These are phyloP conservation scores for Wickerhamiella dianesei DNA, from an alignment of 805 yeast species.

Conservation along the genomic window DNA sequence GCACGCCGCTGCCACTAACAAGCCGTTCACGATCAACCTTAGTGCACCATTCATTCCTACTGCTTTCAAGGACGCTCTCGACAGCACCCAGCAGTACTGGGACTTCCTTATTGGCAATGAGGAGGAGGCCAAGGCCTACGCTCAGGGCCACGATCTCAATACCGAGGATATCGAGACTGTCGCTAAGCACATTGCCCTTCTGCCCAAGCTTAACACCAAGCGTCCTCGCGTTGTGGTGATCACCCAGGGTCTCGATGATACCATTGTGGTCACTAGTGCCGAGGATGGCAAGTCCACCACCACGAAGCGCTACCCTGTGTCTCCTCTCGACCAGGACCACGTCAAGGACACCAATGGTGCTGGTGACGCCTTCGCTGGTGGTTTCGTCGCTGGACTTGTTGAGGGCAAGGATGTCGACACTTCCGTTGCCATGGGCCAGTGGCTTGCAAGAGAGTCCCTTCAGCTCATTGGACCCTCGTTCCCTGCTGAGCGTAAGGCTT, in stretches of 20 bases:
- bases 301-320: slow-evolving; percentile 49
- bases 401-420: slow-evolving; percentile 48
- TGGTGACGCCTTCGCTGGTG: slow-evolving; percentile 96
- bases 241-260: slow-evolving; percentile 92
- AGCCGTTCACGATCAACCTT: slow-evolving; percentile 69
- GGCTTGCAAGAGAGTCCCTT: slow-evolving; percentile 87
- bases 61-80: slow-evolving; percentile 87
- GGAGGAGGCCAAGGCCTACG: slow-evolving; percentile 90
- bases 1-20: slow-evolving; percentile 76
- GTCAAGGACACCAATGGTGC: slow-evolving; percentile 95
- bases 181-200: slow-evolving; percentile 68
- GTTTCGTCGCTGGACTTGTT: slow-evolving; percentile 78
- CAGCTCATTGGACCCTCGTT: slow-evolving; percentile 91
- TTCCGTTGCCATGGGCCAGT: slow-evolving; percentile 67
- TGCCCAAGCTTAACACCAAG: slow-evolving; percentile 56
- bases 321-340: slow-evolving; percentile 49
- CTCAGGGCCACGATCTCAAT: slow-evolving; percentile 62
- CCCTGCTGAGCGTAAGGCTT: slow-evolving; percentile 34
- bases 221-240: slow-evolving; percentile 77
- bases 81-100: slow-evolving; percentile 66
- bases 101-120: slow-evolving; percentile 92
- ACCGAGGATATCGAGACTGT: slow-evolving; percentile 54
- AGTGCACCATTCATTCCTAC: slow-evolving; percentile 95
- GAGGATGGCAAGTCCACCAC: slow-evolving; percentile 33
- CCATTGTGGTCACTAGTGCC: slow-evolving; percentile 43